Evolutionary conservation across 2,329 filamentous ascomycete species (phyloP), one percentile per base, ranked within the genome.

Genomic region (Rutstroemia sp.): DNA sequence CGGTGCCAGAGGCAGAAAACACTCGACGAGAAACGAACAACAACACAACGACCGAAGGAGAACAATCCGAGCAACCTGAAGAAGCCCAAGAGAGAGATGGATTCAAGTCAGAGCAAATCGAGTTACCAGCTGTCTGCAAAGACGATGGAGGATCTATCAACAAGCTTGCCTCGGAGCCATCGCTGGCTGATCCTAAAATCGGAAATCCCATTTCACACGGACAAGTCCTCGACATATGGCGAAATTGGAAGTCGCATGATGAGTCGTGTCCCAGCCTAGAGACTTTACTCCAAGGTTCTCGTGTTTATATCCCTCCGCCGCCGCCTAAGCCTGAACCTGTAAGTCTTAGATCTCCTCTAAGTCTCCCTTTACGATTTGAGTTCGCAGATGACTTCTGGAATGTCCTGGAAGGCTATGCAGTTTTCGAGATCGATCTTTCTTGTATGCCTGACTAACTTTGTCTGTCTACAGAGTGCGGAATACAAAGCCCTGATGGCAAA

Each of bases 401-500:
- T 19, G 39, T 42, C n/a, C 14, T n/a, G n/a, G 39, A 42, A 19
- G n/a, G 10, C 30, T 34, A 12, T 9, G 30, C 30, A 34, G 30
- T 4, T 12, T 34, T 34, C 12, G 10, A 12, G 30, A 34, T 34
- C 9, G 9, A 12, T 34, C 30, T 34, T 34, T 34, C 30, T 34
- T 34, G 27, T 12, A 34, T 21, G 14, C 25, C 16, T 18, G 46
- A 49, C 23, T 49, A 19, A 21, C 42, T 12, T 46, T 6, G 10
- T 21, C 7, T 9, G 9, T 21, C 55, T 9, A 58, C 30, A 95
- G 83, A 87, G 86, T 1, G 75, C 84, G 7, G 87, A 95, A 73
- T 97, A 92, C 74, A 88, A 90, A 70, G 87, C 86, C 6, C 77
- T 96, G 1, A 97, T 97, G 90, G 84, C 85, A 23, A 84, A 86